Evolutionary conservation across 768 basidiomycete genomes (phyloP), one percentile per base, ranked within the genome.

Genomic region (Boletellus ananas): DNA sequence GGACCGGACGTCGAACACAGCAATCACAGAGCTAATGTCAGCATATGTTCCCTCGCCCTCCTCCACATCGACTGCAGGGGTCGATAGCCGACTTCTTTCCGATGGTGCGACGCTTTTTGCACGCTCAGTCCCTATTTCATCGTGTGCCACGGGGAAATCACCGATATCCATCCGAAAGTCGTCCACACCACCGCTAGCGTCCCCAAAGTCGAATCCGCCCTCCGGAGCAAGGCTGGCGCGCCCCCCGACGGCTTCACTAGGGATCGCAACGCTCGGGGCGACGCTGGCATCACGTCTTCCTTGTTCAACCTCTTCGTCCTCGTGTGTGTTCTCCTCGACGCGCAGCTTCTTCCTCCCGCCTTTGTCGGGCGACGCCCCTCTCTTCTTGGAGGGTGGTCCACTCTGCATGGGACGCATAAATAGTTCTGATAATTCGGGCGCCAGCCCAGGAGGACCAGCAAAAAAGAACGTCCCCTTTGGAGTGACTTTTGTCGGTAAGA

Each of bases 371-470:
- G 79, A 81, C 25, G 68, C 65, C 1, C 73, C 80, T 37, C 83
- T 77, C 44, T 85, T 81, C 63, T 89, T 89, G 20, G 77, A 68
- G n/a, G 76, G 58, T 5, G 66, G 40, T 5, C 68, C 67, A n/a
- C 70, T 70, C 34, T 75, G 74, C 4, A 85, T 56, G 10, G 92
- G 90, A 36, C 88, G 87, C 73, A 87, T 77, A 71, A 96, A 99
- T 47, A 99, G 71, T 46, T 87, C 81, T 2, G 80, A 78, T 18
- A 99, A 74, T 65, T 95, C 91, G 0, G 87, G 85, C 0, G 84
- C 81, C 43, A 94, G 68, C 9, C 90, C 90, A 12, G 88, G 87
- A 11, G 94, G 94, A 0, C 87, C 93, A 39, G 85, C 87, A 59
- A 79, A 89, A 69, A 94, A 85, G 61, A 85, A 86, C 3, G 77